Percentiles rank a stretch among this genome's conserved stretches.
These are phyloP conservation scores for Russula dissimulans DNA, from an alignment of 768 basidiomycete species.

Conservation along the genomic window DNA sequence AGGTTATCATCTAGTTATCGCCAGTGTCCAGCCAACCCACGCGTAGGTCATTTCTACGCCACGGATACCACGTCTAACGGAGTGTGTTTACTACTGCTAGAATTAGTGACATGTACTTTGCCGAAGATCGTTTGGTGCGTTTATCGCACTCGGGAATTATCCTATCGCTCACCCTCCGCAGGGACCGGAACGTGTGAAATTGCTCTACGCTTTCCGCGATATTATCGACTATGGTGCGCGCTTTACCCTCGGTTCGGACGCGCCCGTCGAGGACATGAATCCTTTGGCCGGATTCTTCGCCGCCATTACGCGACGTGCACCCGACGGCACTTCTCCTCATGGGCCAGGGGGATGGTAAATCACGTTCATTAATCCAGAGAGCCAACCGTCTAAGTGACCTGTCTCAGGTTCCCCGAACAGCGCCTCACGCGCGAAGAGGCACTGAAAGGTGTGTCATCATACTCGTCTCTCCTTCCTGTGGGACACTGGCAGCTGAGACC, in stretches of 20 bases:
- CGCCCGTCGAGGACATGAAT: constrained; percentile 82
- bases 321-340: constrained; percentile 67
- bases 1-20: constrained; percentile 51
- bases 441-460: constrained; percentile 44
- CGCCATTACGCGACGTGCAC: constrained; percentile 68
- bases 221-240: constrained; percentile 53
- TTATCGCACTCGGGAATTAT: neutral
- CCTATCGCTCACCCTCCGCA: constrained; percentile 23
- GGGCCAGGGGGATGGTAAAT: constrained; percentile 75
- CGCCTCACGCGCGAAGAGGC: constrained; percentile 68
- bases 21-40: constrained; percentile 85
- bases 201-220: constrained; percentile 80
- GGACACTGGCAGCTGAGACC: neutral
- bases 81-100: constrained; percentile 28
- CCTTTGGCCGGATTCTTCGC: constrained; percentile 82
- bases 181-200: constrained; percentile 79
- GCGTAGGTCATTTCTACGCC: constrained; percentile 40
- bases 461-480: neutral
- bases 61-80: neutral
- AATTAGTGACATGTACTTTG: constrained; percentile 86
- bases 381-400: neutral
- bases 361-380: neutral
- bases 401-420: constrained; percentile 71
- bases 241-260: constrained; percentile 80
- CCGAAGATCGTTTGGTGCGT: constrained; percentile 66